Evolutionary conservation across 2,329 filamentous ascomycete genomes (phyloP), one percentile per base, ranked within the genome.

Genomic region (Eutypella sp.): DNA sequence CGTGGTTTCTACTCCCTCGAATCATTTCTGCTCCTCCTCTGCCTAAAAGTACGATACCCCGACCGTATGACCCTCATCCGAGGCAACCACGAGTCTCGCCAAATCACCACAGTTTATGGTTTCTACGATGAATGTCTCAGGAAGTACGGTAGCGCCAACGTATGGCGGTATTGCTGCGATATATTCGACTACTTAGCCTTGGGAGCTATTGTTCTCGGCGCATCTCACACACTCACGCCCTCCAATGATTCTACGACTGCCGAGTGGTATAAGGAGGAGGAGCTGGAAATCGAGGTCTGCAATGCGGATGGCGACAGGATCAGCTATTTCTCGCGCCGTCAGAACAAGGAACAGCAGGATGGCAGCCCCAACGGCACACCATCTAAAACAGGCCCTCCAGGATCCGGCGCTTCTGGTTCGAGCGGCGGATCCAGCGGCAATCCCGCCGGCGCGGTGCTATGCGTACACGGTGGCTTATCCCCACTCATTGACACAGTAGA

Each of bases 1-100:
- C 88, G 92, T 54, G 92, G 92, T 47, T 99, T 96, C 76, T 99
- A 97, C 73, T 96, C 89, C 2, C 84, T 99, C 57, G 92, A 99
- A 71, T 93, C 91, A 4, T 96, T 99, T 64, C 84, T 96, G 50
- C 87, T 99, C 45, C 84, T 99, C 10, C 81, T 99, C 44, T 96
- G 90, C 64, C 82, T 97, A 59, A 97, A 97, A 69, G 78, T 99
- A 54, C 86, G 93, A 75, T 99, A 97, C 74, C 93, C 93, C 33
- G 83, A 93, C 63, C 88, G 93, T 64, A 91, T 99, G 45, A 89
- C 96, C 68, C 76, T 99, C 46, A 97, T 99, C 64, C 87, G 93
- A 58, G 93, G 93, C 57, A 99, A 96, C 66, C 90, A 96, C 73
- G 92, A 97, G 69, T 96, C 91, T 38, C 83, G 92, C 48, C 92